Base-by-base conservation (phyloP, 2,329 filamentous ascomycete genomes). In the Huntiella decipiens region DNA sequence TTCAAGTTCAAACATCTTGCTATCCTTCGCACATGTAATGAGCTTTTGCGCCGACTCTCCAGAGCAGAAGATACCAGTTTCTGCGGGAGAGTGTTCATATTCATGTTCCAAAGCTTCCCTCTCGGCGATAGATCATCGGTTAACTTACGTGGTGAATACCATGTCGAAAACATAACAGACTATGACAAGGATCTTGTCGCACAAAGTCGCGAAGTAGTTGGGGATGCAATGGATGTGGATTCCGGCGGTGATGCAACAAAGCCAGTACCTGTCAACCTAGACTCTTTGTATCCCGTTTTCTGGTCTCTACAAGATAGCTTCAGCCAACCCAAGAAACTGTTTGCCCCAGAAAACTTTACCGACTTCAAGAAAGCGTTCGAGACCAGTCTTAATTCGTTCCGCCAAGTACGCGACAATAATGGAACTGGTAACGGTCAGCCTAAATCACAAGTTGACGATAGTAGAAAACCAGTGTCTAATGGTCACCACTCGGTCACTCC, bases 41-140 rank as follows among this genome's bases (percentile, higher is more conserved):
- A 96, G 62, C 69, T 98, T 12, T 68, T 98, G n/a, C 78, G 88
- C 33, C 74, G 91, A 39, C 70, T 98, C 2, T 96, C 91, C n/a
- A 76, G 91, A 47, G 88, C 91, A 3, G 87, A 96, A 59, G 91
- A 98, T 60, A 92, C 91, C 0, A 86, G 92, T 1, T 98, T 99
- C 58, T 98, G 91, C 57, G 91, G 91, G 12, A 75, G 91, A 35
- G 91, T 99, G 19, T 96, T 96, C 61, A 95, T 98, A 52, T 99
- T 95, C 61, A 75, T 98, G 58, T 98, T 96, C 61, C 91, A 98
- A 60, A 93, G 86, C 60, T 96, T 98, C 56, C 91, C 91, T 1
- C 68, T 98, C 0, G 88, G 88, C 31, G 92, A 98, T 61, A 91
- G 88, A 59, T 96, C 91, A 59, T 95, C 91, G 0, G 91, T 98